Percentiles rank a stretch among this genome's conserved stretches.
Evolutionary conservation across 345 rosid genomes (phyloP).

Genomic region (Hevea brasiliensis): DNA sequence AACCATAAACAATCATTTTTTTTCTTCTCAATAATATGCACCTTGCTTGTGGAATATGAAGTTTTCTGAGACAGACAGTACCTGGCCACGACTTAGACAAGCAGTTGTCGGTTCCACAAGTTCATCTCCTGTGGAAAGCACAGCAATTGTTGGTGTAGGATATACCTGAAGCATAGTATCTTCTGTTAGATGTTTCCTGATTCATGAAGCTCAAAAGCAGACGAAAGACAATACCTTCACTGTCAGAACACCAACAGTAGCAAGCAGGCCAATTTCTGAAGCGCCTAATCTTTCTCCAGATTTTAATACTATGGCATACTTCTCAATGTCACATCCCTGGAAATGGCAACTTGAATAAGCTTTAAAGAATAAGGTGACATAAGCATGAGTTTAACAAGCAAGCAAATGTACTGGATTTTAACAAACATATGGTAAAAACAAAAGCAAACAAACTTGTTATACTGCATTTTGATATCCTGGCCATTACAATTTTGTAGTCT

Average conservation of each 20-base stretch:
- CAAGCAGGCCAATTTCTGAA: conserved; percentile 91
- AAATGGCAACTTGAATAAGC: conserved; percentile 22
- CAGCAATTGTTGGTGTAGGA: conserved; percentile 71
- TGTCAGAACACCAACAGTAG: conserved; percentile 70
- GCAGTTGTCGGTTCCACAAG: conserved; percentile 70
- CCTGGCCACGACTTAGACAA: conserved; percentile 79
- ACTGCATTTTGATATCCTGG: neutral
- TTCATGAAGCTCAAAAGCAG: conserved; percentile 21
- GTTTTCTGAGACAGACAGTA: conserved; percentile 22
- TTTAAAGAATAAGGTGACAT: conserved; percentile 1
- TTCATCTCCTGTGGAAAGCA: conserved; percentile 97
- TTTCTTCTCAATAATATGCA: neutral
- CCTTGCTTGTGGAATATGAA: neutral
- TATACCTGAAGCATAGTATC: conserved; percentile 55
- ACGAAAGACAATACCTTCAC: conserved; percentile 65
- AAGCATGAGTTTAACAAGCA: neutral
- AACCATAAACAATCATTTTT: neutral
- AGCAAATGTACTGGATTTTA: neutral
- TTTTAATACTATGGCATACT: conserved; percentile 57
- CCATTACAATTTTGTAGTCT: neutral
- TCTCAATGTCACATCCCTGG: conserved; percentile 88
- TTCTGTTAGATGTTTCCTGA: conserved; percentile 12
- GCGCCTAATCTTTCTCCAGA: conserved; percentile 78
- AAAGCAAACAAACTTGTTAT: neutral
- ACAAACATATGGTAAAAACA: neutral